Conservation (phyloP, 106 monocot genomes). For the Dactylorhiza incarnata region DNA sequence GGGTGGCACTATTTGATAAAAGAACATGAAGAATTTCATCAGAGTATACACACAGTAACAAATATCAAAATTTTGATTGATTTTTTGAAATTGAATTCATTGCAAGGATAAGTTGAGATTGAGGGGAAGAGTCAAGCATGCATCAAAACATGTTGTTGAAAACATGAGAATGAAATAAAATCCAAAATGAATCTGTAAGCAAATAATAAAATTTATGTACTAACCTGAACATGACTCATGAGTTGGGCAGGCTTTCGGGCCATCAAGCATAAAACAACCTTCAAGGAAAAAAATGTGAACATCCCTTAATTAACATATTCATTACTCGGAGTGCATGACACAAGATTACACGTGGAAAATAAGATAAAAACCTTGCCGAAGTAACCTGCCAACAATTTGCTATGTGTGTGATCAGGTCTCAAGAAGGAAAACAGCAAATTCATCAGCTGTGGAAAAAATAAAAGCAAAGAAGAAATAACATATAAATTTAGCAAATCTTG, state of each 20-base stretch:
- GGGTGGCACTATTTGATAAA: slow-evolving; percentile 53
- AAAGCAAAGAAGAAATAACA: not conserved
- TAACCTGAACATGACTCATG: slow-evolving; percentile 77
- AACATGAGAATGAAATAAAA: not conserved
- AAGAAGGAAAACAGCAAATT: slow-evolving; percentile 75
- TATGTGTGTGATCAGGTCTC: slow-evolving; percentile 52
- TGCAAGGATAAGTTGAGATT: not conserved
- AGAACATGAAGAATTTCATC: not conserved
- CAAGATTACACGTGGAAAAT: not conserved
- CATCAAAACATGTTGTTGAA: not conserved
- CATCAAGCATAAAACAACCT: slow-evolving; percentile 87
- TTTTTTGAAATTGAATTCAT: not conserved
- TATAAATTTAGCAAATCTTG: not conserved
- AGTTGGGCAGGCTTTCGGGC: slow-evolving; percentile 46
- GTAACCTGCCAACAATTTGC: slow-evolving; percentile 62
- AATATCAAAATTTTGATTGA: not conserved
- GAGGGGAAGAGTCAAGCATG: not conserved
- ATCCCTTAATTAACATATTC: slow-evolving; percentile 1
- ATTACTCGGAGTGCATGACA: not conserved
- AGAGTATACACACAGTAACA: not conserved
- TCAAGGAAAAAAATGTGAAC: not conserved
- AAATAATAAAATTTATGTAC: slow-evolving; percentile 1
- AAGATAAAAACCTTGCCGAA: slow-evolving; percentile 63
- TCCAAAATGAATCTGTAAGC: not conserved
- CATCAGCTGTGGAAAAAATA: slow-evolving; percentile 40